Evolutionary conservation across 2,329 filamentous ascomycete species (phyloP), one percentile per base, ranked within the genome.

Genomic region (Pyrenophora tritici-repentis): DNA sequence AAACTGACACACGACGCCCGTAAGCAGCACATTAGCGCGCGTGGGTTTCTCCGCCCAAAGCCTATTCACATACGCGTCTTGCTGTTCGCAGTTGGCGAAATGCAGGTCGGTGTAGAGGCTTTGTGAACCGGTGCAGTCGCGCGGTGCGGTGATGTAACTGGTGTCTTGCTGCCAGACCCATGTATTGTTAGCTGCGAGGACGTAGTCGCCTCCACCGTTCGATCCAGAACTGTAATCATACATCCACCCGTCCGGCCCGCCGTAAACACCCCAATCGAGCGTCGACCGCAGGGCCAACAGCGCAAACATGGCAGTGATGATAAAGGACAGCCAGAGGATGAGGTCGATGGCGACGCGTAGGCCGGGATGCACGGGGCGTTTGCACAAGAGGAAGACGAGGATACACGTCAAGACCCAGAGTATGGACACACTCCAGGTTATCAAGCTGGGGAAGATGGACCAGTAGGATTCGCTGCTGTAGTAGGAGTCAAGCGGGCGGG

Each of bases 301-400:
- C 12, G 62, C 62, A 22, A 72, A 63, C 6, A 72, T 32, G 0
- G 57, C 66, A 0, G 70, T 72, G 6, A 54, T 20, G 14, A 73
- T 55, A 44, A 68, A 66, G 10, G 62, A 59, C 2, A 75, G 58
- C 71, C 71, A 75, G 2, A 74, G 61, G 1, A 74, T 36, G 1
- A 75, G 60, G 41, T 75, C 70, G 39, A 72, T 51, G 9, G 66
- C 56, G n/a, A 75, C 71, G 26, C 63, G 66, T 5, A 58, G 44
- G 14, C 72, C 71, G 3, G 72, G 71, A 47, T 74, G 71, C 1
- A 73, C 56, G 8, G 69, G 63, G 1, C 53, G 55, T 36, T 65
- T 62, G 42, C 63, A 62, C 9, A 63, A 16, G 18, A 71, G 36
- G 36, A 73, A 60, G 13, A 67, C 44, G 22, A 63, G 17, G 17